These are phyloP conservation scores for Wickerhamiella australiensis DNA, from an alignment of 805 yeast genomes.

Conservation along the genomic window DNA sequence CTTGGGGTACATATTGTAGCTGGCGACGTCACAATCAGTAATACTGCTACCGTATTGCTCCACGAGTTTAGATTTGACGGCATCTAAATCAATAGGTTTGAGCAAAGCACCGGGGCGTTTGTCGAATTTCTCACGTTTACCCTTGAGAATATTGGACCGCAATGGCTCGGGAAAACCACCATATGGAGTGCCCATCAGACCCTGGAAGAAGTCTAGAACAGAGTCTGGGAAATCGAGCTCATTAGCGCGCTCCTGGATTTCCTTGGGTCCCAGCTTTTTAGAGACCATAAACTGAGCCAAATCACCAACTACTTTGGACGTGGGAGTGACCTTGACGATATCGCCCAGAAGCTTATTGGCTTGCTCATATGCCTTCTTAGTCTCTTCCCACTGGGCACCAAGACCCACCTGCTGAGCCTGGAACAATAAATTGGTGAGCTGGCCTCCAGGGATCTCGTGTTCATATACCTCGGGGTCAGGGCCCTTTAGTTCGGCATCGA, in stretches of 20 bases:
- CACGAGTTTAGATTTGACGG: conserved; percentile 58
- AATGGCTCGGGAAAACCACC: conserved; percentile 99
- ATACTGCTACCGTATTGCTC: conserved; percentile 57
- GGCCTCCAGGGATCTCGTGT: conserved; percentile 99
- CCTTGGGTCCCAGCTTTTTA: conserved; percentile 75
- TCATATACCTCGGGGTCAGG: conserved; percentile 98
- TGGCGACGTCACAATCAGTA: conserved; percentile 82
- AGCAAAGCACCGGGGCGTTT: conserved; percentile 86
- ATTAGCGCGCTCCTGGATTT: conserved; percentile 74
- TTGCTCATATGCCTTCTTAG: conserved; percentile 84
- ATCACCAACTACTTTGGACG: conserved; percentile 99
- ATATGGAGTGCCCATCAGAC: conserved; percentile 97
- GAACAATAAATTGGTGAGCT: conserved; percentile 91
- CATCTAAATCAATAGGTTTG: conserved; percentile 67
- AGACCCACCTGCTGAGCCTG: conserved; percentile 98
- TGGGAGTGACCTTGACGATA: conserved; percentile 96
- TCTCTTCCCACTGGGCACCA: conserved; percentile 92
- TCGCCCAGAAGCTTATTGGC: conserved; percentile 91
- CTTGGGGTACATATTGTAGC: conserved; percentile 96
- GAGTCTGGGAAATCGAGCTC: conserved; percentile 98
- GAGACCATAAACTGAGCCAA: conserved; percentile 99
- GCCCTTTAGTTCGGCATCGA: conserved; percentile 97
- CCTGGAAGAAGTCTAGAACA: conserved; percentile 96
- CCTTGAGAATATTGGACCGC: conserved; percentile 78
- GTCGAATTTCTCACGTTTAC: conserved; percentile 82